Evolutionary conservation across 257 asterid genomes (phyloP), one percentile per base, ranked within the genome.

Genomic region (Primulina eburnea): DNA sequence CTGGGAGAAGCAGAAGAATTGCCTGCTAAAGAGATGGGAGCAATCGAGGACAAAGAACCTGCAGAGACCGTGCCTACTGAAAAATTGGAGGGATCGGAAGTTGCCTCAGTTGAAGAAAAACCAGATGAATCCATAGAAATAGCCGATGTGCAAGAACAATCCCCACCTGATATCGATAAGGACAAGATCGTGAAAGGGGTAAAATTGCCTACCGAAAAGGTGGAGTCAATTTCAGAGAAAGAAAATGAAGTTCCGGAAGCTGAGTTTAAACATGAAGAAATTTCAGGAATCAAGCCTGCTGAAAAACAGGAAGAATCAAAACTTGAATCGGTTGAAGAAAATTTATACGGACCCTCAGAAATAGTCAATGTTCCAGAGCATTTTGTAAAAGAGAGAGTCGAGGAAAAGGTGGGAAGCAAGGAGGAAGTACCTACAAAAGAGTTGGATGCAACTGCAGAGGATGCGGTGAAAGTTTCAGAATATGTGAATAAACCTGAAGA

Each of bases 311-410:
- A 47, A 7, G 18, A 47, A 47, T 47, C 55, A 47, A 47, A 47
- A 14, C 55, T 47, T 14, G 18, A 47, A 16, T 47, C 14, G 18
- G 55, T 14, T 56, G 88, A 73, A 69, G 81, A 83, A 47, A 79
- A 73, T 47, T 47, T 14, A 47, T 4, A 16, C 55, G 18, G 4
- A 60, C 76, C 70, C 64, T 56, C 69, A 28, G 75, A 70, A 71
- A 34, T 62, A 28, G 55, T 75, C 56, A 76, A 62, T 64, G 71
- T 64, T 57, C 16, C 30, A 2, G 84, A 73, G 68, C 62, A 60
- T 60, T 64, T 59, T 65, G 73, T 77, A 62, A 67, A 75, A 29
- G 82, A 73, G 76, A 77, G 26, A 11, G 80, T 60, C 17, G 75
- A 79, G 52, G 52, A 40, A 40, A 40, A 40, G 55, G 55, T 47